Conservation (phyloP, 768 basidiomycete genomes). For the Russula lepida region DNA sequence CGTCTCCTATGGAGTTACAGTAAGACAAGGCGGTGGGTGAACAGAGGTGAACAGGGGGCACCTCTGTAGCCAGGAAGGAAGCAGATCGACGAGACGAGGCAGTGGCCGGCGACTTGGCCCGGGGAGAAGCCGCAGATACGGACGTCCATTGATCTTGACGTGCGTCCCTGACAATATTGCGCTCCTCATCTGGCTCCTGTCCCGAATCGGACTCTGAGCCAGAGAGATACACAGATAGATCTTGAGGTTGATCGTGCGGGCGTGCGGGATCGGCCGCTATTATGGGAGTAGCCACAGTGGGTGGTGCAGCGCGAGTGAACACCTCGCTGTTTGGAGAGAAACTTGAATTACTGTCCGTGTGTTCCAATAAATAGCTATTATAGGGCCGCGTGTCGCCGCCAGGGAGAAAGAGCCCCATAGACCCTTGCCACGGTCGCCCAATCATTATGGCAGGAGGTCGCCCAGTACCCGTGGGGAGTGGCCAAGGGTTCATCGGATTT, state of each 20-base stretch:
- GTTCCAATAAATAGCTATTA: not conserved
- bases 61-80: conserved; percentile 13
- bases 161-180: conserved; percentile 1
- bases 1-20: conserved; percentile 1
- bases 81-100: conserved; percentile 5
- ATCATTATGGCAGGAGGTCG: not conserved
- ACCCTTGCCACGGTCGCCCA: conserved; percentile 6
- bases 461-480: not conserved
- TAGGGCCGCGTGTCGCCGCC: not conserved
- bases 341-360: not conserved
- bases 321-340: conserved; percentile 5
- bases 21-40: not conserved
- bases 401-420: not conserved
- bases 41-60: not conserved
- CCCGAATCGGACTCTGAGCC: conserved; percentile 16
- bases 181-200: conserved; percentile 10
- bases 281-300: conserved; percentile 3
- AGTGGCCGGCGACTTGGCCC: not conserved
- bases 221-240: conserved; percentile 3
- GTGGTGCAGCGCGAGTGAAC: not conserved
- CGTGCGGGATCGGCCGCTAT: not conserved
- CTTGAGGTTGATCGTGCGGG: not conserved
- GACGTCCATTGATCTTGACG: conserved; percentile 5
- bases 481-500: not conserved
- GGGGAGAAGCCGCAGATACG: conserved; percentile 2